phyloP scores from a whole-genome alignment of 441 rosid species.

The Erodium chrysanthum region DNA sequence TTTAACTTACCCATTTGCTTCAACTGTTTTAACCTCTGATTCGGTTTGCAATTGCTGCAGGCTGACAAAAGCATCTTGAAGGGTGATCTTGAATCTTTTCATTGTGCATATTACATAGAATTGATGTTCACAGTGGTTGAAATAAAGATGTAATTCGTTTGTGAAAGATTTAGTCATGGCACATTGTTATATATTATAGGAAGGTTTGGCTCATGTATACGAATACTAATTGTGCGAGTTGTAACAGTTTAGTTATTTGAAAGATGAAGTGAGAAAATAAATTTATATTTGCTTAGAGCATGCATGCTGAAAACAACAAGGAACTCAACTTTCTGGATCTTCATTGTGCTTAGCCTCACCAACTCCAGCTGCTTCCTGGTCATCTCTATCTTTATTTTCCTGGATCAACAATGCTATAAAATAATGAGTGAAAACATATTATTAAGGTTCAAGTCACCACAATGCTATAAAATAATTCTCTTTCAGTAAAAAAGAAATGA shows the following conservation, averaged over 20 bases:
- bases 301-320: neutral
- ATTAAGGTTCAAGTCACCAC: no score
- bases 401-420: no score
- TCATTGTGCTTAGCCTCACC: no score
- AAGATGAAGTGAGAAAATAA: neutral
- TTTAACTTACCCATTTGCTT: neutral
- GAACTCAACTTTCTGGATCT: neutral
- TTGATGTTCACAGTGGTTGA: neutral
- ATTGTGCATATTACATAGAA: conserved; percentile 24
- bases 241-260: neutral
- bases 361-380: no score
- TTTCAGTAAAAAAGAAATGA: no score
- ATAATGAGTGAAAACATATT: no score
- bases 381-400: no score
- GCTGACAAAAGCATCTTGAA: conserved; percentile 18
- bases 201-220: conserved; percentile 11
- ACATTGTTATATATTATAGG: conserved; percentile 16
- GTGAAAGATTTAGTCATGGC: neutral
- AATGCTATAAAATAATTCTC: no score
- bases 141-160: neutral
- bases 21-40: neutral
- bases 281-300: neutral
- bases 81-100: conserved; percentile 20
- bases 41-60: conserved; percentile 24
- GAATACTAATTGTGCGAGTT: neutral